Evolutionary conservation across 164 flowering plant species (phyloP).

Genomic region (Umbilicus rupestris): DNA sequence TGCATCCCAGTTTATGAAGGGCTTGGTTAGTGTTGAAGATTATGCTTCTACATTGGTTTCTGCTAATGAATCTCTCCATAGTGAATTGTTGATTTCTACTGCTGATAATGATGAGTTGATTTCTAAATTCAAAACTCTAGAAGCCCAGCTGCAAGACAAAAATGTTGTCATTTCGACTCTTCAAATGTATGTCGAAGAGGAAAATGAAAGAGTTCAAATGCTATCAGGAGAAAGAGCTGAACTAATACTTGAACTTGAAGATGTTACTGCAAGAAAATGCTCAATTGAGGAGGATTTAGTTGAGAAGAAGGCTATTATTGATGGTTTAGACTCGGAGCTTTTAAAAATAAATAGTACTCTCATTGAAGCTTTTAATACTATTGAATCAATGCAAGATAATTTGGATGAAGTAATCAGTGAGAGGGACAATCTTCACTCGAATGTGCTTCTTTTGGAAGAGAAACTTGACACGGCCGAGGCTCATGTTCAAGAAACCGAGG

Average conservation of each 20-base stretch:
- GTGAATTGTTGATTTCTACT: slow-evolving; percentile 59
- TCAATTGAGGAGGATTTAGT: slow-evolving; percentile 45
- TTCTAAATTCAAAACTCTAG: slow-evolving; percentile 31
- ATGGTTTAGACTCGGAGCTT: slow-evolving; percentile 53
- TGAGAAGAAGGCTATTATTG: slow-evolving; percentile 29
- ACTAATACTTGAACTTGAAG: slow-evolving; percentile 34
- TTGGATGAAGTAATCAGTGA: slow-evolving; percentile 36
- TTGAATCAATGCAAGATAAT: slow-evolving; percentile 37
- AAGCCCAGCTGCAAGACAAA: slow-evolving; percentile 51
- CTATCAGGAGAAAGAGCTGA: slow-evolving; percentile 34
- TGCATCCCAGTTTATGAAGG: slow-evolving; percentile 28
- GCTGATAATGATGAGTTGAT: slow-evolving; percentile 46
- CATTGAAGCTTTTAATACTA: slow-evolving; percentile 28
- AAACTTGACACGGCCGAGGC: slow-evolving; percentile 46
- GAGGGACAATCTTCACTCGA: slow-evolving; percentile 42
- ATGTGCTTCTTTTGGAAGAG: slow-evolving; percentile 40
- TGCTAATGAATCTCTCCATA: slow-evolving; percentile 38
- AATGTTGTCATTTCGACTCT: slow-evolving; percentile 29
- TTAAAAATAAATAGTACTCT: slow-evolving; percentile 39
- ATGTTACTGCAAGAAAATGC: slow-evolving; percentile 27
- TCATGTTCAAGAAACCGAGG: slow-evolving; percentile 66
- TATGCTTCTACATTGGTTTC: slow-evolving; percentile 33
- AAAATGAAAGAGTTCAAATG: slow-evolving; percentile 21
- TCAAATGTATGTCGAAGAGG: slow-evolving; percentile 36
- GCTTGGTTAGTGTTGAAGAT: slow-evolving; percentile 37